phyloP scores from a whole-genome alignment of 306 rosid species.

The Astragalus membranaceus region DNA sequence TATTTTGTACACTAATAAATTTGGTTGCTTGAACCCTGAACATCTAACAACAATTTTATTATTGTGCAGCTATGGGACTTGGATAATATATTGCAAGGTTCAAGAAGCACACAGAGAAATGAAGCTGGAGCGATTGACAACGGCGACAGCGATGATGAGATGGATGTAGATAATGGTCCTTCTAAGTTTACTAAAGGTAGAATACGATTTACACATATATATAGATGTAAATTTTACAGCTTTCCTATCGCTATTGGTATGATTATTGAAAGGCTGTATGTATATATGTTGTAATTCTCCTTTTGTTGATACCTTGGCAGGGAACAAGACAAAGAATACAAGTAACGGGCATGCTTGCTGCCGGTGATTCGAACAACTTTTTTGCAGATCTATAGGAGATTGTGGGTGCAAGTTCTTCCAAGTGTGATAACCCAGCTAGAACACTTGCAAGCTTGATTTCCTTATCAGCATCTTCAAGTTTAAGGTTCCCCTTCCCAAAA shows the following conservation, averaged over 20 bases:
- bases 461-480: not conserved
- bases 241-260: not conserved
- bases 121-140: conserved; percentile 27
- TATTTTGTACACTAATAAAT: no score
- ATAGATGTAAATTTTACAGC: not conserved
- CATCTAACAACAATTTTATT: no score
- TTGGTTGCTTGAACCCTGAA: no score
- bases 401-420: not conserved
- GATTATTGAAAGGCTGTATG: not conserved
- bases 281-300: not conserved
- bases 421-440: not conserved
- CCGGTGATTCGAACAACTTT: conserved; percentile 27
- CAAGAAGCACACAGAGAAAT: conserved; percentile 24
- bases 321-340: conserved; percentile 40
- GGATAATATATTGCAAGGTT: conserved; percentile 51
- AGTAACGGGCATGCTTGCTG: conserved; percentile 24
- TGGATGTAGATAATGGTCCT: conserved; percentile 49
- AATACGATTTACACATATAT: not conserved
- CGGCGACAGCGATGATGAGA: conserved; percentile 47
- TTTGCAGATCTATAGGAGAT: conserved; percentile 50
- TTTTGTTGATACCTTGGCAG: conserved; percentile 31
- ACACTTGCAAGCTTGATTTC: not conserved
- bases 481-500: not conserved
- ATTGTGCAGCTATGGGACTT: conserved; percentile 70
- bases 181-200: conserved; percentile 39